These are phyloP conservation scores for Torulaspora quercuum DNA, from an alignment of 805 yeast genomes.

Conservation along the genomic window DNA sequence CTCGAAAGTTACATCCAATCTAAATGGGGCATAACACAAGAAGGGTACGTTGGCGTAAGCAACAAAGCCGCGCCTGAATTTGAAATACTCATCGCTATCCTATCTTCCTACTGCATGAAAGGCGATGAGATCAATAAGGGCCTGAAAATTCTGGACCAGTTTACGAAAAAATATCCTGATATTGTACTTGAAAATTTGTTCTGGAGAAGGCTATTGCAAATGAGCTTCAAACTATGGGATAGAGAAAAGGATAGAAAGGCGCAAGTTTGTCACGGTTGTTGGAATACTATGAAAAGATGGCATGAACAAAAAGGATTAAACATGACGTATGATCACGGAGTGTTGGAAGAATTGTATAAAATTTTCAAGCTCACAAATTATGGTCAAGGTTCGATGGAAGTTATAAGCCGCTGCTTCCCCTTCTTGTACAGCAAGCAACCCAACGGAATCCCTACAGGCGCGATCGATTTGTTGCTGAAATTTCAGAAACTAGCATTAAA, in stretches of 20 bases:
- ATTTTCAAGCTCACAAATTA: slow-evolving; percentile 20
- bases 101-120: slow-evolving; percentile 22
- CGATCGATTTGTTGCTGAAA: slow-evolving; percentile 14
- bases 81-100: slow-evolving; percentile 22
- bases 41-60: background rate
- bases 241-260: slow-evolving; percentile 18
- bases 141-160: slow-evolving; percentile 18
- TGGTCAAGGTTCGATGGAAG: slow-evolving; percentile 19
- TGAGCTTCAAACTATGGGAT: slow-evolving; percentile 21
- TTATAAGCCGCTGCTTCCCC: slow-evolving; percentile 14
- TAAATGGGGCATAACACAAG: slow-evolving; percentile 21
- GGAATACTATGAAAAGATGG: slow-evolving; percentile 29
- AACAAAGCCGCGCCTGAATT: slow-evolving; percentile 19
- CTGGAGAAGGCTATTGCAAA: slow-evolving; percentile 29
- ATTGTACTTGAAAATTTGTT: slow-evolving; percentile 22
- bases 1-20: slow-evolving; percentile 21
- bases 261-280: slow-evolving; percentile 19
- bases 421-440: slow-evolving; percentile 13
- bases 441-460: slow-evolving; percentile 8
- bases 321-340: slow-evolving; percentile 22
- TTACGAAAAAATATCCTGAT: slow-evolving; percentile 23
- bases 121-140: slow-evolving; percentile 18
- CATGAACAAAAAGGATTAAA: slow-evolving; percentile 12
- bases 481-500: slow-evolving; percentile 26
- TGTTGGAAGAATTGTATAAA: slow-evolving; percentile 18